These are phyloP conservation scores for Extremus antarcticus DNA, from an alignment of 495 filamentous ascomycete genomes.

Conservation along the genomic window DNA sequence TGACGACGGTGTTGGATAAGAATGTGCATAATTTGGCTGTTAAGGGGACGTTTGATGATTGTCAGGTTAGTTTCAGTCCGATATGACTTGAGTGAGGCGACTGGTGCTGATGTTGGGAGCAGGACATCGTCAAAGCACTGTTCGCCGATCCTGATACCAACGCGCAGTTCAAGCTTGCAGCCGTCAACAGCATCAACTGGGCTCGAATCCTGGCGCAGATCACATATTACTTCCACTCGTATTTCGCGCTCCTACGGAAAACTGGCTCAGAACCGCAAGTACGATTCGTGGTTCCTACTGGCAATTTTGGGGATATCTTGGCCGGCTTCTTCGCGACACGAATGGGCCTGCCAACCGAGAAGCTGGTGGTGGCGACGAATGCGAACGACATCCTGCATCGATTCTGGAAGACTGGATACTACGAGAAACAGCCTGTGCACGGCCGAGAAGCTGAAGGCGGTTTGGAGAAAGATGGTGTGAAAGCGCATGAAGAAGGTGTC, in stretches of 20 bases:
- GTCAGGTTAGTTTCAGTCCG: slow-evolving; percentile 45
- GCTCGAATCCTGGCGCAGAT: slow-evolving; percentile 88
- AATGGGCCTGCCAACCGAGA: slow-evolving; percentile 80
- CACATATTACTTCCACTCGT: slow-evolving; percentile 82
- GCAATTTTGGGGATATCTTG: slow-evolving; percentile 94
- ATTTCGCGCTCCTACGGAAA: slow-evolving; percentile 60
- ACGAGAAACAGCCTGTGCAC: slow-evolving; percentile 62
- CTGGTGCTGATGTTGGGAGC: neutral
- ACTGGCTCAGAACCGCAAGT: slow-evolving; percentile 44
- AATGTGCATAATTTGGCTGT: slow-evolving; percentile 88
- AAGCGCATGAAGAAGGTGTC: slow-evolving; percentile 58
- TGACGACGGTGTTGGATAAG: slow-evolving; percentile 77
- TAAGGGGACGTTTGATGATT: slow-evolving; percentile 86
- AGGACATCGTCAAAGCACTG: slow-evolving; percentile 87
- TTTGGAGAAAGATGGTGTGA: slow-evolving; percentile 46
- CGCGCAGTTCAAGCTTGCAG: slow-evolving; percentile 60
- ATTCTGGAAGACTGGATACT: slow-evolving; percentile 72
- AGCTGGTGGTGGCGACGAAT: slow-evolving; percentile 81
- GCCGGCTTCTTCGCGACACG: slow-evolving; percentile 83
- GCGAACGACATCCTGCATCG: slow-evolving; percentile 78
- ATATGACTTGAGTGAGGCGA: no score
- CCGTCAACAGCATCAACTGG: slow-evolving; percentile 87
- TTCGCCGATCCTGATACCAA: slow-evolving; percentile 74
- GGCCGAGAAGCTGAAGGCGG: slow-evolving; percentile 46
- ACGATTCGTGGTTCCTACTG: slow-evolving; percentile 75